phyloP scores from a whole-genome alignment of 2,329 filamentous ascomycete genomes.

The Fusarium tjaetaba region DNA sequence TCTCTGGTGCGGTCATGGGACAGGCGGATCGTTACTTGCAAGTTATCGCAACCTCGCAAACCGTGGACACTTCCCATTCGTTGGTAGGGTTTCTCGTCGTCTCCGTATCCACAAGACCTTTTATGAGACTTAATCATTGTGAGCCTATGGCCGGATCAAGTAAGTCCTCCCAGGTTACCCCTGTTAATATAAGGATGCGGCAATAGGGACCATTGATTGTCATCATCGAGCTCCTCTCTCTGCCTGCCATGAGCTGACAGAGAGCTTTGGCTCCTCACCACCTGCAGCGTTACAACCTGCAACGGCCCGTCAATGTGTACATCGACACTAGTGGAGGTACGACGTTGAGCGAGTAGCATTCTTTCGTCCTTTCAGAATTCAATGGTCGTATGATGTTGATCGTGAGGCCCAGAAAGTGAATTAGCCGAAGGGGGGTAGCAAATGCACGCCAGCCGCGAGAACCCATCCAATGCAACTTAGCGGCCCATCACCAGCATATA shows the following conservation, averaged over 20 bases:
- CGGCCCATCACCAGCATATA: conserved; percentile 40
- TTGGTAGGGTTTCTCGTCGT: not conserved
- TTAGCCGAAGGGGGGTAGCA: conserved; percentile 31
- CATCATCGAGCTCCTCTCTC: conserved; percentile 10
- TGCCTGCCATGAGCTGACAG: conserved; percentile 11
- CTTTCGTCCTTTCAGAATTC: conserved; percentile 8
- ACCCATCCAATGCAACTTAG: conserved; percentile 42
- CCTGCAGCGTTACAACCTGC: conserved; percentile 18
- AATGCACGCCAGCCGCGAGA: conserved; percentile 41
- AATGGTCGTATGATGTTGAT: conserved; percentile 40
- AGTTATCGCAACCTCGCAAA: not conserved
- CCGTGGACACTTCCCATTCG: not conserved
- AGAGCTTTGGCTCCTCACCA: conserved; percentile 3
- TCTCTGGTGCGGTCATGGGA: not conserved
- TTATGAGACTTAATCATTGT: conserved; percentile 6
- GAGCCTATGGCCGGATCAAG: conserved; percentile 29
- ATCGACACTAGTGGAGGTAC: not conserved
- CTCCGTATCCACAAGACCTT: not conserved
- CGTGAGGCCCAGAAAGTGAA: conserved; percentile 5
- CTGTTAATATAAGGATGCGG: conserved; percentile 23
- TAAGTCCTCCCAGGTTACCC: conserved; percentile 22
- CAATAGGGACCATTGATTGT: conserved; percentile 27
- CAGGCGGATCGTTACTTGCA: conserved; percentile 6
- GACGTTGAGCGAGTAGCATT: not conserved
- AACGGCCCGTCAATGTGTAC: conserved; percentile 28